Percentiles rank a stretch among this genome's conserved stretches.
phyloP scores from a whole-genome alignment of 176 grass and related monocot species.

The Canna indica region DNA sequence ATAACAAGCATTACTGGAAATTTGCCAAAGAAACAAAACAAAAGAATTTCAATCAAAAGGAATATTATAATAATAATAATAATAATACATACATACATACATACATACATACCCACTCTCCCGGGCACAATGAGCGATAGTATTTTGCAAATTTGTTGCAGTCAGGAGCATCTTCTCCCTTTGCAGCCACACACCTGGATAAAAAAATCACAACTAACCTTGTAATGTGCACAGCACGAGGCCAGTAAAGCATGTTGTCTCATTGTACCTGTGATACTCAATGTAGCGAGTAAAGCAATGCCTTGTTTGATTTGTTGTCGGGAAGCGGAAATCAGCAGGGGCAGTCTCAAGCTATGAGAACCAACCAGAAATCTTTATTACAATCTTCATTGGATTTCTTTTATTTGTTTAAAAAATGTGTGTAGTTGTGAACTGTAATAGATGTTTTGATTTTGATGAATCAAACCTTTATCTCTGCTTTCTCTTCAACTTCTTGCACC shows the following conservation, averaged over 20 bases:
- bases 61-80: constrained; percentile 12
- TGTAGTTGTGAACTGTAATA: neutral
- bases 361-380: neutral
- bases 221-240: neutral
- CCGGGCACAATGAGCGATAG: constrained; percentile 68
- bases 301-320: constrained; percentile 81
- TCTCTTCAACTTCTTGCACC: constrained; percentile 26
- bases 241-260: neutral
- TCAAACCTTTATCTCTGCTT: constrained; percentile 56
- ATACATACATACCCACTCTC: constrained; percentile 76
- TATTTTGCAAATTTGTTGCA: constrained; percentile 80
- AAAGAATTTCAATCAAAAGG: neutral
- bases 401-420: neutral
- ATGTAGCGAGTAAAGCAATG: constrained; percentile 91
- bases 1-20: neutral
- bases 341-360: constrained; percentile 60
- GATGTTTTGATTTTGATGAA: neutral
- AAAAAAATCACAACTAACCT: no score
- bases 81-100: no score
- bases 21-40: neutral
- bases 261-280: constrained; percentile 69
- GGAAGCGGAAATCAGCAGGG: constrained; percentile 83
- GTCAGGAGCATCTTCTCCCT: constrained; percentile 67
- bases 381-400: neutral
- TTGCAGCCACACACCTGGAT: constrained; percentile 54